Base-by-base conservation (phyloP, 164 flowering plant genomes). In the Liquidambar formosana region DNA sequence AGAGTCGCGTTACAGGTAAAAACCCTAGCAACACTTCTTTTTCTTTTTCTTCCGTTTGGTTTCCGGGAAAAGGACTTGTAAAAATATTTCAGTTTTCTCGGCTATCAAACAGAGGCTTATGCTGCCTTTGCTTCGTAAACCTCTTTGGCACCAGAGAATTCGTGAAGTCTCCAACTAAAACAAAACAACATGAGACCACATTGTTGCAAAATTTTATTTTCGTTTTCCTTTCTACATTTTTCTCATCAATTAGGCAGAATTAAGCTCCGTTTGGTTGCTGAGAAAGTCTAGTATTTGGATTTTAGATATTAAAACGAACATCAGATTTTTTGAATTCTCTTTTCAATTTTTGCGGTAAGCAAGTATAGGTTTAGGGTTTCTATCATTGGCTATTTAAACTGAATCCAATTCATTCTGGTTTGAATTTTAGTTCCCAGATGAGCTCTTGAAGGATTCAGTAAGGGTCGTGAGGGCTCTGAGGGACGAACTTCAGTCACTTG, bases 1-100 rank as follows among this genome's bases (percentile, higher is more conserved):
- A 83, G 89, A 80, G 88, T 94, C 18, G 98, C 96, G 47, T 73
- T 94, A 61, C 98, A 93, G 92, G 98, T 90, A 63, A 18, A 48
- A 21, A 33, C 41, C n/a, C n/a, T n/a, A n/a, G n/a, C 1, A 22
- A 3, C 45, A 21, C 23, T 27, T 33, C 52, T 56, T 28, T 8
- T 15, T 4, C 65, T 53, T 21, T 21, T 11, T 13, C 5, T 14
- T 16, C 13, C 18, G 43, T 33, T 41, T 41, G 48, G 62, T 44
- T 43, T 48, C 26, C 19, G 2, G 18, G 64, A 15, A 57, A 57
- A 11, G 9, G 5, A 12, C 15, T 1, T 10, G 14, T n/a, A n/a
- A n/a, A n/a, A n/a, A n/a, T n/a, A n/a, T n/a, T n/a, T n/a, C n/a
- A n/a, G n/a, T n/a, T n/a, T n/a, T n/a, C n/a, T n/a, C n/a, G n/a